phyloP scores from a whole-genome alignment of 176 grass and related monocot species.

The Zizania latifolia region DNA sequence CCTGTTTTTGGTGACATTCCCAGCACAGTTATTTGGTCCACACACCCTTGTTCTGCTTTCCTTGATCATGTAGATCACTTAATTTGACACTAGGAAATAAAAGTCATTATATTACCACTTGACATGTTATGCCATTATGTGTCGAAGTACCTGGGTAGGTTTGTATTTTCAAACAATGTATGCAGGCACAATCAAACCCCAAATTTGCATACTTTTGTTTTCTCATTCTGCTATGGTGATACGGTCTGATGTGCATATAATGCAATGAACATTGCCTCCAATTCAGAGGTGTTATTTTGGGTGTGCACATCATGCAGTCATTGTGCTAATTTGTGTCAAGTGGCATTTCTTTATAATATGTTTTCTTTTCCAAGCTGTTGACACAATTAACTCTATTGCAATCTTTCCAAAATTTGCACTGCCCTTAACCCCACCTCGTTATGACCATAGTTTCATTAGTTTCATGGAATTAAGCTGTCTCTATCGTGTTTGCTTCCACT shows the following conservation, averaged over 20 bases:
- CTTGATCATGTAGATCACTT: background rate
- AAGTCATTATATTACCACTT: background rate
- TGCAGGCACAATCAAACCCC: background rate
- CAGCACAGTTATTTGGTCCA: background rate
- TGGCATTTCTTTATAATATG: background rate
- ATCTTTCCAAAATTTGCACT: background rate
- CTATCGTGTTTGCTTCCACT: background rate
- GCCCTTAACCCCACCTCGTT: background rate
- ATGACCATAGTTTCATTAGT: background rate
- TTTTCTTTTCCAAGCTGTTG: background rate
- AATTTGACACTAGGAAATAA: background rate
- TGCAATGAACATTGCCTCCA: background rate
- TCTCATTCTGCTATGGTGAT: background rate
- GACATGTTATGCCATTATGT: background rate
- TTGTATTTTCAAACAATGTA: background rate
- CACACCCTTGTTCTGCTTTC: background rate
- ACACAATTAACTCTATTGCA: background rate
- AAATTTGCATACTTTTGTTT: background rate
- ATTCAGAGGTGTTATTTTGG: background rate
- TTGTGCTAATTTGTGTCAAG: background rate
- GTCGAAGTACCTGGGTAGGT: background rate
- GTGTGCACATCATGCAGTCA: background rate
- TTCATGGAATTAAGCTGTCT: background rate
- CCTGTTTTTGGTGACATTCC: background rate
- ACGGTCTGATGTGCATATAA: background rate